These are phyloP conservation scores for Apiospora phragmitis DNA, from an alignment of 2,329 filamentous ascomycete species.

Conservation along the genomic window DNA sequence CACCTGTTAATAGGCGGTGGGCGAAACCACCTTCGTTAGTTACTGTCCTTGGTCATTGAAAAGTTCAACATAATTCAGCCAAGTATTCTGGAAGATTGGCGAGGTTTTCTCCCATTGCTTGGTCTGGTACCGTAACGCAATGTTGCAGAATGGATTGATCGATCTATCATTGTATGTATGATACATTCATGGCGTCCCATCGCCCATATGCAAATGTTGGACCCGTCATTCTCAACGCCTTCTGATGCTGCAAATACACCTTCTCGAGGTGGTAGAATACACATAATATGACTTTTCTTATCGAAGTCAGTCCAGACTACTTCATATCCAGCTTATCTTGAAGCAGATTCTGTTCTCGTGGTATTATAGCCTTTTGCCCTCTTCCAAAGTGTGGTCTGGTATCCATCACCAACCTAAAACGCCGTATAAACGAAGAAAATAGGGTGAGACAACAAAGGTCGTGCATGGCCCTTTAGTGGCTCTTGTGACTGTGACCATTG, in stretches of 20 bases:
- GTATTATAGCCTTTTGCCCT: slow-evolving; percentile 8
- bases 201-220: background rate
- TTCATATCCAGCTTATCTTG: background rate
- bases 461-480: background rate
- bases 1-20: background rate
- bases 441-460: background rate
- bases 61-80: background rate
- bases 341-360: slow-evolving; percentile 10
- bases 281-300: background rate
- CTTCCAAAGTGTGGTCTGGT: background rate
- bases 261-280: background rate
- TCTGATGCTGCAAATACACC: background rate
- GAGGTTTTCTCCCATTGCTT: background rate
- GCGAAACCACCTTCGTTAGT: background rate
- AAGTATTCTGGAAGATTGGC: background rate
- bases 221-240: background rate
- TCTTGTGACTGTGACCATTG: slow-evolving; percentile 32
- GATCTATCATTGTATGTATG: background rate
- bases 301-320: background rate
- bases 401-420: slow-evolving; percentile 4
- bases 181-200: background rate
- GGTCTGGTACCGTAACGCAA: background rate
- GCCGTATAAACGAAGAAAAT: slow-evolving; percentile 5
- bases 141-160: background rate
- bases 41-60: background rate